Conservation (phyloP, 1,284 basidiomycete species). For the Marasmius fiardii region DNA sequence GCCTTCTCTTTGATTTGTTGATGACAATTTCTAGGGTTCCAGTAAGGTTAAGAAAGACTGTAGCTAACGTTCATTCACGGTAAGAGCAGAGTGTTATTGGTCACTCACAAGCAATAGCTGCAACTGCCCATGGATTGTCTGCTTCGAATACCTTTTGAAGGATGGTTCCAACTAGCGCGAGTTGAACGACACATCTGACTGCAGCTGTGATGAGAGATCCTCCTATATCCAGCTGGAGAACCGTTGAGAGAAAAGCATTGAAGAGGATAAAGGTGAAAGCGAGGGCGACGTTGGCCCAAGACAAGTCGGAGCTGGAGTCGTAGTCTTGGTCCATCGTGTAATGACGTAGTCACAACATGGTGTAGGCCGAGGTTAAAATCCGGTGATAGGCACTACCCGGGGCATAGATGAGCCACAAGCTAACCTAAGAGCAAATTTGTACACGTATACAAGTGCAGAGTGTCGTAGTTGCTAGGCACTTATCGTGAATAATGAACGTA, state of each 20-base stretch:
- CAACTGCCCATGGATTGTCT: constrained; percentile 71
- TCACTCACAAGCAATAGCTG: constrained; percentile 66
- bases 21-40: constrained; percentile 65
- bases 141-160: constrained; percentile 75
- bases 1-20: constrained; percentile 77
- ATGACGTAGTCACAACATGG: too few relatives aligned
- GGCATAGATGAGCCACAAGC: too few relatives aligned
- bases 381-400: too few relatives aligned
- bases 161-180: constrained; percentile 67
- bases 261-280: constrained; percentile 72
- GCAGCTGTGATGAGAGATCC: constrained; percentile 67
- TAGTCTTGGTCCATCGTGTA: too few relatives aligned
- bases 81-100: not conserved
- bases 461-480: too few relatives aligned
- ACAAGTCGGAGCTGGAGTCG: constrained; percentile 30
- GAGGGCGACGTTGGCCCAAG: constrained; percentile 70
- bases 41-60: constrained; percentile 68
- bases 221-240: constrained; percentile 68
- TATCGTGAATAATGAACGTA: too few relatives aligned
- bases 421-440: too few relatives aligned
- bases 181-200: constrained; percentile 71
- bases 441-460: too few relatives aligned
- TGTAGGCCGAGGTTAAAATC: too few relatives aligned
- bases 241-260: constrained; percentile 57
- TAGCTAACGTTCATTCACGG: not conserved